A percentile compares a stretch with the other conserved stretches of the same genome.
phyloP scores from a whole-genome alignment of 257 asterid genomes.

The Primulina huaijiensis region DNA sequence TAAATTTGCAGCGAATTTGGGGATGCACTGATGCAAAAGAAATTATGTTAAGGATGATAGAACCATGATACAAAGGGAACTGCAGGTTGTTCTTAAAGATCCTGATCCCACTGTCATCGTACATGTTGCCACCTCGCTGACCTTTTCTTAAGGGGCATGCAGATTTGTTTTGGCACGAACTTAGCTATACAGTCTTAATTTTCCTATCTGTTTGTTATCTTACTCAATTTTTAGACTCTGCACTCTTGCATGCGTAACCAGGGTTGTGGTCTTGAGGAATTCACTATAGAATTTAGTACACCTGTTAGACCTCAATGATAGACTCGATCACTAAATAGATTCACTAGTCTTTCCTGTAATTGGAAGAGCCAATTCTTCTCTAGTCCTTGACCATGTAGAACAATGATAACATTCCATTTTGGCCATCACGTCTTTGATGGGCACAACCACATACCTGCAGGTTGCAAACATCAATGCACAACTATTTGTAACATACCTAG shows the following conservation, averaged over 20 bases:
- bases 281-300: background rate
- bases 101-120: constrained; percentile 61
- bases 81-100: constrained; percentile 55
- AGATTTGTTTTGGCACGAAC: constrained; percentile 57
- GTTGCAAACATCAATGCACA: too few species aligned
- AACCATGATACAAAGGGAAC: constrained; percentile 56
- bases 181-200: constrained; percentile 31
- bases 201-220: background rate
- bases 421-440: too few species aligned
- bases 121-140: constrained; percentile 53
- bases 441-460: too few species aligned
- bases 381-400: background rate
- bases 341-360: too few species aligned
- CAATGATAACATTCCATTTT: too few species aligned
- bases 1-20: constrained; percentile 31
- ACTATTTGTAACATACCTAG: background rate
- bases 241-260: constrained; percentile 3
- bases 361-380: background rate
- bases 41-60: constrained; percentile 39
- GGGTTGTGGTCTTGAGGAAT: background rate
- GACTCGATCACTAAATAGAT: background rate
- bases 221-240: background rate
- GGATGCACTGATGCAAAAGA: constrained; percentile 28
- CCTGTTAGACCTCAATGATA: background rate
- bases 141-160: constrained; percentile 46